Conservation (phyloP, 352 stramenopile genomes). For the Phytophthora chlamydospora region DNA sequence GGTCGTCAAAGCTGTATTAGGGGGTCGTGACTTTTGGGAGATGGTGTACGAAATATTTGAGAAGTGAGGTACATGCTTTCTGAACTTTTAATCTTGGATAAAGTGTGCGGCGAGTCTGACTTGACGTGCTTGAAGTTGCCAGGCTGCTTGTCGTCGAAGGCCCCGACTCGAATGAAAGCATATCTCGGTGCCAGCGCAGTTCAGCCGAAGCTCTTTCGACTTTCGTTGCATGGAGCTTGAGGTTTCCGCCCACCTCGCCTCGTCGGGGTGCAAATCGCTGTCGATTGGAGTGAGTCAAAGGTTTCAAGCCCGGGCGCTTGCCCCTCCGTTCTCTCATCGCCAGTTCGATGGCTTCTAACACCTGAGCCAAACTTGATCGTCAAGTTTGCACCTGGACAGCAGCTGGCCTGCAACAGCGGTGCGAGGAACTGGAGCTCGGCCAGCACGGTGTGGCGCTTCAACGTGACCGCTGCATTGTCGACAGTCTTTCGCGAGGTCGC, state of each 20-base stretch:
- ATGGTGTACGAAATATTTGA: slow-evolving; percentile 6
- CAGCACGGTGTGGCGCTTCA: slow-evolving; percentile 4
- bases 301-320: neutral
- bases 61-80: slow-evolving; percentile 2
- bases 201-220: slow-evolving; percentile 5
- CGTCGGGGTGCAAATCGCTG: slow-evolving; percentile 18
- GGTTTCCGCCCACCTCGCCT: neutral
- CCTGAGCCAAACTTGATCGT: slow-evolving; percentile 7
- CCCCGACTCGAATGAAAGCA: no score
- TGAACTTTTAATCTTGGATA: slow-evolving; percentile 22
- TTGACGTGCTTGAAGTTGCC: slow-evolving; percentile 15
- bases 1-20: slow-evolving; percentile 3
- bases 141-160: neutral
- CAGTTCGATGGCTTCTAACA: slow-evolving; percentile 5
- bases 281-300: slow-evolving; percentile 22
- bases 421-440: slow-evolving; percentile 11
- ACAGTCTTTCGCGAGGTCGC: slow-evolving; percentile 1
- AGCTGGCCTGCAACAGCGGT: slow-evolving; percentile 9
- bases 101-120: slow-evolving; percentile 19
- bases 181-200: slow-evolving; percentile 1
- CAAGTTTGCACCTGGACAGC: neutral
- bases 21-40: slow-evolving; percentile 13
- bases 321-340: neutral
- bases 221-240: slow-evolving; percentile 5
- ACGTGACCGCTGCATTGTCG: slow-evolving; percentile 6